Base-by-base conservation (phyloP, 495 filamentous ascomycete genomes). In the Baudoinia panamericana region DNA sequence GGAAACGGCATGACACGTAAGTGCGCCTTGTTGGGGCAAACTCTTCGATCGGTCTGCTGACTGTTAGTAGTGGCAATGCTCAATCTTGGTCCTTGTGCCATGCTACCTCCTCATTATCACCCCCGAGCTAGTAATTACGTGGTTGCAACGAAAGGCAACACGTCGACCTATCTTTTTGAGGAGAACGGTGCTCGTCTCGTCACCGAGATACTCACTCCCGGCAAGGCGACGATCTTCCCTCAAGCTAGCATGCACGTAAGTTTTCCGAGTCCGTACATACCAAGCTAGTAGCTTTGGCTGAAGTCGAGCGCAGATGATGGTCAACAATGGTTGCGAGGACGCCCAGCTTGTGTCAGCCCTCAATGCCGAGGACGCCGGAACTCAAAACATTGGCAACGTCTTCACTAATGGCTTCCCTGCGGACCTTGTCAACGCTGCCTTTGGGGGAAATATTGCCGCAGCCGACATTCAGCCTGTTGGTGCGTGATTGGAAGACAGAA, bases 171-270 rank as follows among this genome's bases (percentile, higher is more conserved):
- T 30, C 66, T 70, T 61, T 55, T 64, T 9, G 53, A 62, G 12
- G 63, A 69, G 51, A 63, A 67, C 52, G 59, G 59, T 12, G 60
- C 55, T 13, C 23, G 39, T 22, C 37, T 41, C 16, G 51, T 63
- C 10, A 49, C 43, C 34, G 40, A 46, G 3, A 58, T 55, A 9
- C 53, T 71, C 10, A 38, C 37, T 8, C 55, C 65, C 1, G 62
- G 63, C 15, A 58, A 60, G 52, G 59, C 69, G 53, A 72, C 67
- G 1, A 59, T 70, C 39, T 72, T 66, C 51, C 69, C 65, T 9
- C 50, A 46, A 5, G 67, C 52, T 3, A 64, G 57, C 39, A 57
- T 70, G 24, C 67, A 70, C 46, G 31, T 34, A 15, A 34, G 31
- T n/a, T n/a, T n/a, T n/a, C n/a, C n/a, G n/a, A n/a, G n/a, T n/a